Evolutionary conservation across 148 eudicot genomes (phyloP).

Genomic region (Nyssa sinensis): DNA sequence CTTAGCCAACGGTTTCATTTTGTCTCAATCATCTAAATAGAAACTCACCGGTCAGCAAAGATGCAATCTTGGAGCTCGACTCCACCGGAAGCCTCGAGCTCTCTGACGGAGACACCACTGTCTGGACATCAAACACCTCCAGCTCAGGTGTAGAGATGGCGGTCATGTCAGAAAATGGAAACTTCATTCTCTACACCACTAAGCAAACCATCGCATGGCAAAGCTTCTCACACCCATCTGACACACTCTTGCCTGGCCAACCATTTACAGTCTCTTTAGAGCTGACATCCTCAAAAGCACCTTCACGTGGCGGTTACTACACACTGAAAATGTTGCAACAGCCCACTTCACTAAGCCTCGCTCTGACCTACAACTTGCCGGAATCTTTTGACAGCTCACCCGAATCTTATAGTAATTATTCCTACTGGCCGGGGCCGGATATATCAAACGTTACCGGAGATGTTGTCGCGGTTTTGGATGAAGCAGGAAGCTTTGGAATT

Average conservation of each 20-base stretch:
- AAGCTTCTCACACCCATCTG: conserved; percentile 75
- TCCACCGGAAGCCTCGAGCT: conserved; percentile 63
- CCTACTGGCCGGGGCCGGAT: conserved; percentile 84
- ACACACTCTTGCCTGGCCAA: conserved; percentile 86
- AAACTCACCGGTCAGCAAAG: conserved; percentile 56
- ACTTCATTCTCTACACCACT: conserved; percentile 53
- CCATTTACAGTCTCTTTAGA: conserved; percentile 52
- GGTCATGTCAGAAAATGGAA: conserved; percentile 64
- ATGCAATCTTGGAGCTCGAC: conserved; percentile 55
- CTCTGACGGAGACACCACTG: conserved; percentile 35
- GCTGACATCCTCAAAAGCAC: conserved; percentile 40
- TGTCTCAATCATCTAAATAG: conserved; percentile 46
- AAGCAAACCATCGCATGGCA: conserved; percentile 47
- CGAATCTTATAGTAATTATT: conserved; percentile 50
- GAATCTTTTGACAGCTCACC: conserved; percentile 29
- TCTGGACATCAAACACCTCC: conserved; percentile 81
- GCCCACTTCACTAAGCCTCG: conserved; percentile 73
- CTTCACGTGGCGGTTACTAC: conserved; percentile 61
- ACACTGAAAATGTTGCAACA: conserved; percentile 78
- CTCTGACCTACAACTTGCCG: conserved; percentile 64
- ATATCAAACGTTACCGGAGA: conserved; percentile 83
- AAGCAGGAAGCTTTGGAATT: conserved; percentile 78
- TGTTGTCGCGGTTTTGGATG: conserved; percentile 65
- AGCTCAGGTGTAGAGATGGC: conserved; percentile 36
- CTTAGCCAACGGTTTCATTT: conserved; percentile 31